Evolutionary conservation across 441 rosid species (phyloP), one percentile per base, ranked within the genome.

Genomic region (Eruca vesicaria): DNA sequence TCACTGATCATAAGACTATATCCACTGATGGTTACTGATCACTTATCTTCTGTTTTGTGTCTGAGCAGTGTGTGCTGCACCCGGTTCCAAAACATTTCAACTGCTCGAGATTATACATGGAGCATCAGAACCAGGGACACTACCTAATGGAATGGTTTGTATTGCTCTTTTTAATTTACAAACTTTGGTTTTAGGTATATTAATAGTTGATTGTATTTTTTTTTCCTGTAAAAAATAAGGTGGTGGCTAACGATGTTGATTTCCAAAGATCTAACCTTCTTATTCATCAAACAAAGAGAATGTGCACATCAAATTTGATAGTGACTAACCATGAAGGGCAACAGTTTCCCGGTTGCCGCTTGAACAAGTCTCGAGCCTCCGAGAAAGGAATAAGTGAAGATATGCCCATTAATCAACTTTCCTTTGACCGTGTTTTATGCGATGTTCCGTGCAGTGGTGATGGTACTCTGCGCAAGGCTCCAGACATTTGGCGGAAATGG

Each of bases 371-470:
- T 66, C 84, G 80, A 74, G 83, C 78, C 67, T 83, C 87, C 5
- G 89, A 81, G 73, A 78, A 72, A 73, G 87, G 60, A 26, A 52
- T 63, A 72, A 77, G 77, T 48, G 69, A 60, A 20, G 84, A 84
- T 75, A 71, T 79, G 26, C 76, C 80, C 50, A 77, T 85, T 20
- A 78, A 75, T 75, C 93, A 90, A 71, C 92, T 88, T 66, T 78
- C 86, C 18, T 92, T 94, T 86, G 97, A 94, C 77, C 95, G 97
- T 23, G 96, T 94, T 67, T 76, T 94, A n/a, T 94, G 97, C 61
- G 98, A 94, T 70, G 98, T 94, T 82, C 97, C 97, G n/a, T 92
- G 97, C 86, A 92, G 98, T 79, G 97, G 97, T 62, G 98, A 92
- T 82, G 97, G 97, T 59, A 92, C 97, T 41, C 93, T 92, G 50